Evolutionary conservation across 371 early-diverging fungal genomes (phyloP), one percentile per base, ranked within the genome.

Genomic region (Circinella minor): DNA sequence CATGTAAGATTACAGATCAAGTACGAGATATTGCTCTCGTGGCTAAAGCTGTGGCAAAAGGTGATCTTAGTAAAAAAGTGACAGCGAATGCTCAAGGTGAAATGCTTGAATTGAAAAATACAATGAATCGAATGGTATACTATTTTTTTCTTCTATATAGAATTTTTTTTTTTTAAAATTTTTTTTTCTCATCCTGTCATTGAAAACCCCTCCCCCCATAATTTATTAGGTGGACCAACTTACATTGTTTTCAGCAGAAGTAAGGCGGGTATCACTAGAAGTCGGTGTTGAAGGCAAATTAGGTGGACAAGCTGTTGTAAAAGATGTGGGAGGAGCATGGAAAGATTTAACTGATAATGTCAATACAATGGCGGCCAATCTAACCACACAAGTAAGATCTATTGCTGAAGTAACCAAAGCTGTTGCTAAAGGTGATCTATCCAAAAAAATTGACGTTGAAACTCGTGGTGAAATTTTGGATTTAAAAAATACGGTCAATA

Each of bases 11-110:
- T 17, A 89, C 90, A 11, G 74, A 75, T 38, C 90, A 89, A 74
- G 88, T 89, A 7, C 74, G 77, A 39, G 81, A 83, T 48, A 89
- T 89, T 67, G 88, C 88, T 11, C 72, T 65, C 2, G 89, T 89
- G 13, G 83, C 82, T 5, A 89, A 79, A 36, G 88, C 89, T 1
- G 85, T 89, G 1, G 87, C 89, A 7, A 59, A 71, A 1, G 85
- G 85, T 64, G 88, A 89, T 71, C 76, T 86, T 11, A 71, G 73
- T 20, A 75, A 74, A 43, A 82, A 79, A 51, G 81, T 85, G 36
- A 73, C 72, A 6, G 78, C 77, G 20, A 71, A 73, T 51, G 78
- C 77, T 0, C 77, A 79, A 36, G 84, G 84, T 55, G 84, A 84
- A 65, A 79, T 84, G 65, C 61, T 77, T 10, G 72, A 77, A 47